These are phyloP conservation scores for Fusarium udum DNA, from an alignment of 2,329 filamentous ascomycete species.

Conservation along the genomic window DNA sequence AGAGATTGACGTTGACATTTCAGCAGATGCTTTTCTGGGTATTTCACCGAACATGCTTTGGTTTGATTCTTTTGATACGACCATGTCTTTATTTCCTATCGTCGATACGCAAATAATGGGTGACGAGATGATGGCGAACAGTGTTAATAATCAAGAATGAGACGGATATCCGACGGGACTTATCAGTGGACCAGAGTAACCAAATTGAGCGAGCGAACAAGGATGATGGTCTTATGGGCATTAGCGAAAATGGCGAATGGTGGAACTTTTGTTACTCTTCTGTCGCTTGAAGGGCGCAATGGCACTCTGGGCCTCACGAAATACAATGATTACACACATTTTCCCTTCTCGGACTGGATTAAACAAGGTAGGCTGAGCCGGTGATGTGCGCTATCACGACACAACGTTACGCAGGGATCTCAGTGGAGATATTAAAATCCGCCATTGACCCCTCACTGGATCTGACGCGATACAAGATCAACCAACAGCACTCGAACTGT, in stretches of 20 bases:
- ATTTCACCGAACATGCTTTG: conserved; percentile 42
- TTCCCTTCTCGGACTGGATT: neutral
- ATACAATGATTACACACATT: neutral
- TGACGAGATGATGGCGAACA: neutral
- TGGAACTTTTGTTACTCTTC: neutral
- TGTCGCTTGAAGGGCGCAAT: conserved; percentile 5
- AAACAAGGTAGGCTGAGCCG: neutral
- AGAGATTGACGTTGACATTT: conserved; percentile 8
- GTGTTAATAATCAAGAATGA: neutral
- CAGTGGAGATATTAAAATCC: neutral
- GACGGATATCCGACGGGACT: neutral
- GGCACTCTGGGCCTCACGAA: neutral
- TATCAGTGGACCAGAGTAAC: neutral
- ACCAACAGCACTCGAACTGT: neutral
- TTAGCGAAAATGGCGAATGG: neutral
- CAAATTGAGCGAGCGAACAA: neutral
- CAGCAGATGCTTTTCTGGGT: conserved; percentile 34
- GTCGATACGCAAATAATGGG: conserved; percentile 37
- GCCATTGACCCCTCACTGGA: neutral
- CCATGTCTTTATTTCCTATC: conserved; percentile 40
- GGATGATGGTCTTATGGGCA: neutral
- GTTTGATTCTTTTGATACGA: conserved; percentile 42
- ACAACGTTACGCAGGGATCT: neutral
- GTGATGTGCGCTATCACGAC: neutral
- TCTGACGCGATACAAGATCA: no score